Percentiles rank a stretch among this genome's conserved stretches.
Conservation (phyloP, 805 yeast species). For the Komagataella populi region DNA sequence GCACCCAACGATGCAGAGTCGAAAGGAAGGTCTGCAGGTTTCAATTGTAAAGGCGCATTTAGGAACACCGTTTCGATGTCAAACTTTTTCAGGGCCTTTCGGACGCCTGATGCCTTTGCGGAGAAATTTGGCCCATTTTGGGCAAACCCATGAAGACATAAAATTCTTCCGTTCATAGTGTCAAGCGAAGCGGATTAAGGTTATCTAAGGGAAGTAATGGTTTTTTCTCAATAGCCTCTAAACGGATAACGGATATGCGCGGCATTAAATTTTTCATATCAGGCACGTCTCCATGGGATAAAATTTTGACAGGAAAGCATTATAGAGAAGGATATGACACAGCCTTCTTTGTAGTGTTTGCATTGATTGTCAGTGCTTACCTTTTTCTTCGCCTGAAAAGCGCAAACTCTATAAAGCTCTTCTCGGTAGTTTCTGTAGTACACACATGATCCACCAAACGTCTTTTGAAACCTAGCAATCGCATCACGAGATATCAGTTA, state of each 20-base stretch:
- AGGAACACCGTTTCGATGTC: conserved; percentile 64
- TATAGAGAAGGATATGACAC: background rate
- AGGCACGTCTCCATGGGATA: background rate
- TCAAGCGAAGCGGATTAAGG: background rate
- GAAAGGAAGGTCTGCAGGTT: conserved; percentile 64
- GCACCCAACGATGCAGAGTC: conserved; percentile 30
- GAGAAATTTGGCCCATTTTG: conserved; percentile 78
- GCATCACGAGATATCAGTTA: no score
- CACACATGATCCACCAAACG: no score
- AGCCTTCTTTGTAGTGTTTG: background rate
- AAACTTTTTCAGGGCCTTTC: conserved; percentile 54
- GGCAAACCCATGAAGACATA: conserved; percentile 87
- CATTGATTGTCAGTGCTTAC: background rate
- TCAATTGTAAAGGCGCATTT: conserved; percentile 62
- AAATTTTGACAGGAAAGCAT: background rate
- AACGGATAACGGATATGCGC: background rate
- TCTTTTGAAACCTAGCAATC: no score
- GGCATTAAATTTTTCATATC: background rate
- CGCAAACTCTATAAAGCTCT: no score
- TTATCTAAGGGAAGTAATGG: no score
- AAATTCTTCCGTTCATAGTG: conserved; percentile 29
- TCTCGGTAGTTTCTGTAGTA: no score
- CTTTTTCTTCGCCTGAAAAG: no score
- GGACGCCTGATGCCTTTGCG: conserved; percentile 77
- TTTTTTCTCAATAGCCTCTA: background rate